Evolutionary conservation across 1,284 basidiomycete species (phyloP), one percentile per base, ranked within the genome.

Genomic region (Tetrapyrgos nigripes): DNA sequence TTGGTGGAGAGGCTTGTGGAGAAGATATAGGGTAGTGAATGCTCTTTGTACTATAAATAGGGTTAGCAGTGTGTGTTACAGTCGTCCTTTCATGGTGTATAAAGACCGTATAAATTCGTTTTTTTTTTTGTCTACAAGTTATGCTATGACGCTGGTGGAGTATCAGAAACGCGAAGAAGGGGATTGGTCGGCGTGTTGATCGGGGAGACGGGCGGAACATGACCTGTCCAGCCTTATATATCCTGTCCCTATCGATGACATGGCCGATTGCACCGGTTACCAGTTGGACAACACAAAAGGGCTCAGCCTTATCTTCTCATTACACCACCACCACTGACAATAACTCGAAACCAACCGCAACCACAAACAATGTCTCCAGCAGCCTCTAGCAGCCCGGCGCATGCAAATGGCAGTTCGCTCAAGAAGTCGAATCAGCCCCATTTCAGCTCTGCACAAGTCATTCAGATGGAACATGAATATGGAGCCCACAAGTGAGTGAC

Each of bases 401-500:
- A 8, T 9, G 6, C 37, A 6, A 40, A 40, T 40, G 37, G 37
- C 37, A n/a, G 37, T 9, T 4, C 13, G 6, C 37, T 17, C 17
- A 40, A 40, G 37, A 40, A 40, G 37, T 5, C 37, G 24, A 6
- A 29, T 21, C 27, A 45, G 9, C 65, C 62, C 6, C 66, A 62
- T 59, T 48, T 86, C 27, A 79, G 83, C 11, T 87, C 88, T 23
- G 79, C 85, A 50, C 84, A 92, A 56, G 84, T 94, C 50, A 93
- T 98, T 63, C 77, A 82, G 50, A 82, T 96, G 66, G 96, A 98
- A 76, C 85, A 92, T 69, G 83, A 93, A 70, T 84, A 89, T 70
- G 89, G 90, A 35, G 93, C 93, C 56, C 93, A 95, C 82, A 95
- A 95, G 93, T 95, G 74, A 84, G 90, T 85, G 51, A 55, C 49